Base-by-base conservation (phyloP, 2,329 filamentous ascomycete genomes). In the Pseudopyrenochaeta lycopersici region DNA sequence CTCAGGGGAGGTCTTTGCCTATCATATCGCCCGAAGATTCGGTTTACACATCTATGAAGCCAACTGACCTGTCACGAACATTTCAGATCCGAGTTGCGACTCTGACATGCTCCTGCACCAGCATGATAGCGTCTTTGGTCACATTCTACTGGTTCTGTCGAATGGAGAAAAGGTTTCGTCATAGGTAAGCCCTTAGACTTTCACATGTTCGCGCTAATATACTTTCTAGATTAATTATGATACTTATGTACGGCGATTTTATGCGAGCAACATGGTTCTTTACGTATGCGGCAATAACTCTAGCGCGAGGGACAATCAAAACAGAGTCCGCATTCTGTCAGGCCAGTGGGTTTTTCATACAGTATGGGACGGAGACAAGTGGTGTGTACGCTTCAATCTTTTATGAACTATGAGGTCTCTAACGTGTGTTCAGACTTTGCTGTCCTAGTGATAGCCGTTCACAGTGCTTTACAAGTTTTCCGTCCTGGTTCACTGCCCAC, bases 101-200 rank as follows among this genome's bases (percentile, higher is more conserved):
- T 7, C 60, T 71, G 2, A 63, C 65, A 7, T 75, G 70, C 40
- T 74, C 78, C 1, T 62, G 78, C 1, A 54, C 86, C 59, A 90
- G 88, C 63, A 76, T 90, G 29, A 47, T 82, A 2, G 80, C 84
- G 10, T 83, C 83, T 0, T 63, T 86, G 6, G 68, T 84, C 27
- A 82, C 86, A 2, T 82, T 89, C 35, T 90, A 88, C 75, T 92
- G 88, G 87, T 92, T 93, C 68, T 78, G 85, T 52, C 82, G 85
- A 57, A 92, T 92, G 88, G 83, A 85, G 61, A 84, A 89, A 66
- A 87, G 83, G 58, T 93, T 92, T 72, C 85, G 90, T 40, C 89
- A 92, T 71, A 86, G 88, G 87, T 88, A 77, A 77, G 84, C 58
- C 31, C 27, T 23, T 12, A 7, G 20, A 21, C 23, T 29, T 30